Evolutionary conservation across 176 grass and related monocot genomes (phyloP).

Genomic region (Coix lacrymajobi): DNA sequence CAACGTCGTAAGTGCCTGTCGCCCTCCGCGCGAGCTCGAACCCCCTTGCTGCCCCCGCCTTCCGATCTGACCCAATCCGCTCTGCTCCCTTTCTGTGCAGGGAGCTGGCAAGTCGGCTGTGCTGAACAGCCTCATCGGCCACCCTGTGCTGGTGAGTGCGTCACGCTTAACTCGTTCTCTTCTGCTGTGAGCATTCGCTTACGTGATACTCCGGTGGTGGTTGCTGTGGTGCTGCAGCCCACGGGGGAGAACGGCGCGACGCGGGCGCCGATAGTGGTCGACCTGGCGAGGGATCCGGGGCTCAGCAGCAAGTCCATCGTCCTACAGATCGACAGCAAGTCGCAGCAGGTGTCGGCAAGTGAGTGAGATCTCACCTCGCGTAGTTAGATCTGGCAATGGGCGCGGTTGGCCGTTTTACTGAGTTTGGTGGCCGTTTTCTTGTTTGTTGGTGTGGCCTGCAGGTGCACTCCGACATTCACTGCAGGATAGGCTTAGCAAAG

Average conservation of each 20-base stretch:
- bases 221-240: slow-evolving; percentile 51
- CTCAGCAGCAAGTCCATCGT: slow-evolving; percentile 86
- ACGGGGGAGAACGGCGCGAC: slow-evolving; percentile 96
- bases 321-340: slow-evolving; percentile 93
- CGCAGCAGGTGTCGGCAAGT: slow-evolving; percentile 98
- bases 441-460: slow-evolving; percentile 13
- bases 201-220: not conserved
- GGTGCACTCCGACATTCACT: slow-evolving; percentile 93
- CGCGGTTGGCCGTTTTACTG: slow-evolving; percentile 22
- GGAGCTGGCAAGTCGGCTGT: slow-evolving; percentile 92
- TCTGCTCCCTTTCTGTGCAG: slow-evolving; percentile 40
- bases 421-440: slow-evolving; percentile 25
- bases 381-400: slow-evolving; percentile 26
- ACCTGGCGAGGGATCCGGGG: slow-evolving; percentile 70
- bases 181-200: slow-evolving; percentile 12
- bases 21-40: not conserved
- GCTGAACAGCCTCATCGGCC: slow-evolving; percentile 92
- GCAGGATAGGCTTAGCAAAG: slow-evolving; percentile 91
- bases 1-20: slow-evolving; percentile 74
- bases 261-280: slow-evolving; percentile 78
- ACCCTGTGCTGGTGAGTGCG: slow-evolving; percentile 81
- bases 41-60: not conserved
- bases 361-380: slow-evolving; percentile 43
- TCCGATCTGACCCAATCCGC: slow-evolving; percentile 34
- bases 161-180: not conserved